Evolutionary conservation across 495 filamentous ascomycete species (phyloP).

Genomic region (Neurospora tetraspora): DNA sequence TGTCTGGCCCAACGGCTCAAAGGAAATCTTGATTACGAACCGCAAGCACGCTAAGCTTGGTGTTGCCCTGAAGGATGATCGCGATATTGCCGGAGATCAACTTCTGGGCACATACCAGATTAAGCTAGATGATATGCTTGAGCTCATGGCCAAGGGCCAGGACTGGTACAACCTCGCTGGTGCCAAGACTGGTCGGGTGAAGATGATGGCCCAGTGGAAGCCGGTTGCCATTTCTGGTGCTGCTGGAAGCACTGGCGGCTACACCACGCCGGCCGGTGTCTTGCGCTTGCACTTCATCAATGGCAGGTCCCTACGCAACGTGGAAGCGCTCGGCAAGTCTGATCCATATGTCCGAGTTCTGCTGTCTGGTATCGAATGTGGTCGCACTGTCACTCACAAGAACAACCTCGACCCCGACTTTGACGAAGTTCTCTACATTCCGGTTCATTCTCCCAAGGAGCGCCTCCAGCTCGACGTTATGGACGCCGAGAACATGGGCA

Average conservation of each 20-base stretch:
- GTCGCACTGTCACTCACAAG: constrained; percentile 84
- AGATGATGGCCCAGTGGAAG: constrained; percentile 88
- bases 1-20: constrained; percentile 80
- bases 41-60: constrained; percentile 81
- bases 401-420: constrained; percentile 94
- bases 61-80: constrained; percentile 88
- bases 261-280: constrained; percentile 85
- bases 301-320: constrained; percentile 73
- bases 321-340: constrained; percentile 93
- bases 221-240: constrained; percentile 75
- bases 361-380: constrained; percentile 81
- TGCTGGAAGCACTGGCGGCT: constrained; percentile 70
- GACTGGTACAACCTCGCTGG: constrained; percentile 91
- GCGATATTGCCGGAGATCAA: constrained; percentile 73
- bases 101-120: constrained; percentile 87
- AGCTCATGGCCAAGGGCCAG: constrained; percentile 82
- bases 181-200: constrained; percentile 72
- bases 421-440: constrained; percentile 93
- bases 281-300: constrained; percentile 87
- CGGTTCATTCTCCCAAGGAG: constrained; percentile 78
- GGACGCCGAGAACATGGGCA: constrained; percentile 84
- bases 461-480: constrained; percentile 86
- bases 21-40: constrained; percentile 90
- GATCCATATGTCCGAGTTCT: constrained; percentile 88
- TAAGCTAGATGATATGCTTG: constrained; percentile 84